These are phyloP conservation scores for Hymenoscyphus occultus DNA, from an alignment of 2,329 filamentous ascomycete genomes.

Conservation along the genomic window DNA sequence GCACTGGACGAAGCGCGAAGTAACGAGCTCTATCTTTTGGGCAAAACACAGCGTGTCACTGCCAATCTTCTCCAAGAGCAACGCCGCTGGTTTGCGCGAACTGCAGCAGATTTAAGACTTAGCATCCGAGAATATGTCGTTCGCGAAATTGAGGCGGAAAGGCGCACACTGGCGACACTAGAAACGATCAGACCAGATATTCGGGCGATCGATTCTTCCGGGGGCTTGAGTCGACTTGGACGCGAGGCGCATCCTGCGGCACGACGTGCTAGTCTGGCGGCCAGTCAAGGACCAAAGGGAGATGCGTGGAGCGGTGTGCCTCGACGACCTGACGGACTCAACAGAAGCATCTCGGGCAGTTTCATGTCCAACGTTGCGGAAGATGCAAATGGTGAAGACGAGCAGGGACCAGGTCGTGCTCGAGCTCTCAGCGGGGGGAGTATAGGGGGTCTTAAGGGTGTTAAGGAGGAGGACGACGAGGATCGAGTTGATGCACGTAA, in stretches of 20 bases:
- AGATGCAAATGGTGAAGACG: constrained; percentile 55
- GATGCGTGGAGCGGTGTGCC: constrained; percentile 97
- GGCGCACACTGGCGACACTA: constrained; percentile 85
- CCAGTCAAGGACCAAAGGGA: constrained; percentile 94
- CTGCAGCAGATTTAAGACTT: constrained; percentile 75
- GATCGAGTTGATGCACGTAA: constrained; percentile 94
- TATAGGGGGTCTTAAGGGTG: constrained; percentile 50
- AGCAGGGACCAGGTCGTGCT: constrained; percentile 40
- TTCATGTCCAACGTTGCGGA: constrained; percentile 63
- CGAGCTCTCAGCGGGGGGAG: constrained; percentile 34
- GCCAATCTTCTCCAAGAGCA: constrained; percentile 85
- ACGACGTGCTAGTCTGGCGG: constrained; percentile 73
- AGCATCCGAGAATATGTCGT: constrained; percentile 90
- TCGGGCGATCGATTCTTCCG: constrained; percentile 84
- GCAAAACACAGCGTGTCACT: constrained; percentile 87
- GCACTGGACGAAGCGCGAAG: constrained; percentile 83
- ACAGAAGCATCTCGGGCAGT: constrained; percentile 72
- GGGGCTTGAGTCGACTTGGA: constrained; percentile 84
- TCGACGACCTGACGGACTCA: constrained; percentile 69
- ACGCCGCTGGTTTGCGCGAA: constrained; percentile 85
- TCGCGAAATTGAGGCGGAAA: constrained; percentile 92
- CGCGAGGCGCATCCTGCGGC: constrained; percentile 76
- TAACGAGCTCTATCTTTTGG: constrained; percentile 75
- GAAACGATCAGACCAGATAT: constrained; percentile 93
- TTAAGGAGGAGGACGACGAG: constrained; percentile 81